phyloP scores from a whole-genome alignment of 2,329 filamentous ascomycete species.

The Penicillium sp. region DNA sequence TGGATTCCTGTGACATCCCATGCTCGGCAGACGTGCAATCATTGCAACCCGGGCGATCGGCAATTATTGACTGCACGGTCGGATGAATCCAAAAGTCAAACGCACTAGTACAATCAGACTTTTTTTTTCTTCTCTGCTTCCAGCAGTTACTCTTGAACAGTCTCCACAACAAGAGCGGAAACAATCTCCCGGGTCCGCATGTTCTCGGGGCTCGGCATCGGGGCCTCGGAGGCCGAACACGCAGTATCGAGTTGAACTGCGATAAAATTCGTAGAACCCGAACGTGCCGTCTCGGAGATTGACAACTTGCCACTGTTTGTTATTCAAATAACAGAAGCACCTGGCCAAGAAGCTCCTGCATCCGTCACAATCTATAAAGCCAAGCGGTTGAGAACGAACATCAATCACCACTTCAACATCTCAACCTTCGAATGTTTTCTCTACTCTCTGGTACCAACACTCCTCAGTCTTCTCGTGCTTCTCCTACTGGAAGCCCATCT shows the following conservation, averaged over 20 bases:
- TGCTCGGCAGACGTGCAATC: neutral
- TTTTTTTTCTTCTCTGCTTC: neutral
- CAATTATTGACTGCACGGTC: neutral
- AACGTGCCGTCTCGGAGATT: neutral
- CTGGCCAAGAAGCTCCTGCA: neutral
- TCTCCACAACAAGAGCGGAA: neutral
- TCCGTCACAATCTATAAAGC: neutral
- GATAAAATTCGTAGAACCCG: neutral
- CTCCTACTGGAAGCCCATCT: slow-evolving; percentile 8
- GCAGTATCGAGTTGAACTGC: neutral
- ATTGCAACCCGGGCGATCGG: neutral
- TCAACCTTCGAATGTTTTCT: slow-evolving; percentile 13
- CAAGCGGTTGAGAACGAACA: neutral
- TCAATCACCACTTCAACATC: neutral
- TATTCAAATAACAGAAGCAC: neutral
- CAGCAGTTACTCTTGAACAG: neutral
- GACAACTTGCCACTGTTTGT: neutral
- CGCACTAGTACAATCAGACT: neutral
- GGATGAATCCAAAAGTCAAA: neutral
- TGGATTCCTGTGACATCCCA: slow-evolving; percentile 4
- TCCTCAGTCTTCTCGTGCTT: slow-evolving; percentile 17
- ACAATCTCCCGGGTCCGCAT: neutral
- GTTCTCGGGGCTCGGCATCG: slow-evolving; percentile 4
- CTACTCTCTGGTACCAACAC: slow-evolving; percentile 19
- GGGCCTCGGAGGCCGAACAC: slow-evolving; percentile 4